Conservation (phyloP, 257 asterid species). For the Verbascum thapsus region DNA sequence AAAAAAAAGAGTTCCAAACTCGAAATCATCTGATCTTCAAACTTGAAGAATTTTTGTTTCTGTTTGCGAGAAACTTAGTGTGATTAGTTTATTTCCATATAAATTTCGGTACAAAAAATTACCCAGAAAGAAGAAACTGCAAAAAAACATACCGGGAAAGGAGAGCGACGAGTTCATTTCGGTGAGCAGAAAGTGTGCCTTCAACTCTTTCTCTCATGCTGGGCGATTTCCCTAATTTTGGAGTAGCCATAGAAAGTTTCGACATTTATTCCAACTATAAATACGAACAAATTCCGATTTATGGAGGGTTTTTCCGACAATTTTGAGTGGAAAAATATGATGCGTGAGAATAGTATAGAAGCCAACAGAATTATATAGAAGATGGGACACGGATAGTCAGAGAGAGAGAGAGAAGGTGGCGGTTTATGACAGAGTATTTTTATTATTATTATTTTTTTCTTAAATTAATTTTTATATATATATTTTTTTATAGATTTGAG, state of each 20-base stretch:
- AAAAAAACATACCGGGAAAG: slow-evolving; percentile 60
- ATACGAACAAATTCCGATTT: background rate
- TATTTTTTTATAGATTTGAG: no score
- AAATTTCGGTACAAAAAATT: no score
- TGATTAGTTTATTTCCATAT: no score
- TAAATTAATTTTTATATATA: no score
- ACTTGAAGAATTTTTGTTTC: background rate
- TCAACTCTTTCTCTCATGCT: slow-evolving; percentile 92
- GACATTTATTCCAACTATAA: background rate
- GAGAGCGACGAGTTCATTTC: slow-evolving; percentile 88
- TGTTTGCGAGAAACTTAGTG: no score
- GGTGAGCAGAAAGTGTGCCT: slow-evolving; percentile 87
- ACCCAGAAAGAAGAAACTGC: background rate
- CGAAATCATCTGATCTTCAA: slow-evolving; percentile 11
- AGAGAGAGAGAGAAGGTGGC: slow-evolving; percentile 35
- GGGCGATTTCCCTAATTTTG: slow-evolving; percentile 56
- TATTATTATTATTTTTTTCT: background rate
- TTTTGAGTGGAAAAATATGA: slow-evolving; percentile 8
- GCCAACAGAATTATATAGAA: slow-evolving; percentile 11
- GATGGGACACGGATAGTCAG: background rate
- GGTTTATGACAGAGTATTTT: no score
- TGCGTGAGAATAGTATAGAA: slow-evolving; percentile 2
- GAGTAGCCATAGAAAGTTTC: slow-evolving; percentile 46
- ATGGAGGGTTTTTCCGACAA: no score
- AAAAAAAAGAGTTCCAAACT: background rate